Conservation (phyloP, 2,329 filamentous ascomycete genomes). For the Aspergillus floridensis region DNA sequence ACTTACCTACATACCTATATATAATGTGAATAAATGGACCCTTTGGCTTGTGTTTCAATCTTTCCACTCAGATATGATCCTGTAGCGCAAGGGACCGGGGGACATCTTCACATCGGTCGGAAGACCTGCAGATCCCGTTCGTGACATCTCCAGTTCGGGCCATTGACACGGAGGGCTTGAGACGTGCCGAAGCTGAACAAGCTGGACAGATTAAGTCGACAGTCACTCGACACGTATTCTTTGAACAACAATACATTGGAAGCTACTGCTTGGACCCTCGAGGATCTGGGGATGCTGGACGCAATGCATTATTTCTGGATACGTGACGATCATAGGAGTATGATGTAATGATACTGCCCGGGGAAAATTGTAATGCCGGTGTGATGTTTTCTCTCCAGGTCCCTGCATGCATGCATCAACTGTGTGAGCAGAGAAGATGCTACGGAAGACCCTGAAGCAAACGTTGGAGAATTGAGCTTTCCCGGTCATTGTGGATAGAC, state of each 20-base stretch:
- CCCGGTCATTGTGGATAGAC: too few relatives aligned
- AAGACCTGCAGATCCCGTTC: slow-evolving; percentile 47
- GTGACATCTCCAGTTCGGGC: slow-evolving; percentile 46
- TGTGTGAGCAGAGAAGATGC: too few relatives aligned
- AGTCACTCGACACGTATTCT: too few relatives aligned
- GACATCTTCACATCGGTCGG: slow-evolving; percentile 36
- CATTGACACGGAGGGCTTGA: slow-evolving; percentile 52
- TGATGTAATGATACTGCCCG: not conserved
- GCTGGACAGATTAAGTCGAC: slow-evolving; percentile 10
- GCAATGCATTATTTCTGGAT: slow-evolving; percentile 26
- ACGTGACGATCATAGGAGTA: not conserved
- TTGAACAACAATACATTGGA: slow-evolving; percentile 1
- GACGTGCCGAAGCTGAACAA: slow-evolving; percentile 28
- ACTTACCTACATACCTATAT: too few relatives aligned
- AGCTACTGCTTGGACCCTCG: slow-evolving; percentile 18
- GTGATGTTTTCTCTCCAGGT: too few relatives aligned
- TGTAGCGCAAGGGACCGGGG: too few relatives aligned
- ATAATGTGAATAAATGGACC: too few relatives aligned
- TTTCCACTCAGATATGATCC: too few relatives aligned
- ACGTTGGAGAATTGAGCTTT: too few relatives aligned
- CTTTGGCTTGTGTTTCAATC: too few relatives aligned
- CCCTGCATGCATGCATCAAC: too few relatives aligned
- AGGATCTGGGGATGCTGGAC: slow-evolving; percentile 16
- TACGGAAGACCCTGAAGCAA: too few relatives aligned
- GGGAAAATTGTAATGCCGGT: slow-evolving; percentile 10